phyloP scores from a whole-genome alignment of 441 rosid genomes.

The Arabidopsis hybrid region DNA sequence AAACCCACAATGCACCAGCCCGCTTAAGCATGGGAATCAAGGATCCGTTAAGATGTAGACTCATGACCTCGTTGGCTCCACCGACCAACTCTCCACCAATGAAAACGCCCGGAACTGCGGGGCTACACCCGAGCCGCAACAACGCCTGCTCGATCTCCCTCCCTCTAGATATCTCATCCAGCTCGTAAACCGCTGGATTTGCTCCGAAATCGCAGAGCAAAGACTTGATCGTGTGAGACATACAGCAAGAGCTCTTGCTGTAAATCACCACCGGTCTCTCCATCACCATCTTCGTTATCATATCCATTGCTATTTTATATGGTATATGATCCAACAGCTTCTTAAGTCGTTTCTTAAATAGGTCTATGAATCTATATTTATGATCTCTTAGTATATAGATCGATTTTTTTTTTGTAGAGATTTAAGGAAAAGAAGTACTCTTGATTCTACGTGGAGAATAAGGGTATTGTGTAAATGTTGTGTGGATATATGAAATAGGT shows the following conservation, averaged over 20 bases:
- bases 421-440: neutral
- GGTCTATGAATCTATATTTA: neutral
- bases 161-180: constrained; percentile 65
- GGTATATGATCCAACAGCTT: constrained; percentile 9
- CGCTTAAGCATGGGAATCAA: constrained; percentile 72
- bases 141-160: constrained; percentile 75
- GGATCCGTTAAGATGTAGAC: constrained; percentile 69
- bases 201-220: constrained; percentile 71
- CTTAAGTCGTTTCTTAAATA: neutral
- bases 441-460: neutral
- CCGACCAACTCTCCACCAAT: constrained; percentile 78
- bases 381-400: neutral
- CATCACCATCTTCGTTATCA: constrained; percentile 56
- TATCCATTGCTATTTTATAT: constrained; percentile 56
- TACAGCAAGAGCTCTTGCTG: constrained; percentile 70
- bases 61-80: constrained; percentile 77
- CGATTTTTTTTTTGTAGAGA: neutral
- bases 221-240: constrained; percentile 72
- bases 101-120: constrained; percentile 67
- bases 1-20: constrained; percentile 77
- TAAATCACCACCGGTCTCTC: constrained; percentile 82
- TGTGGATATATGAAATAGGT: constrained; percentile 37
- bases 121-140: constrained; percentile 61
- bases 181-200: constrained; percentile 70
- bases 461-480: constrained; percentile 25